Percentiles rank a stretch among this genome's conserved stretches.
Conservation (phyloP, 2,329 filamentous ascomycete genomes). For the Phaeosphaeria sp. region DNA sequence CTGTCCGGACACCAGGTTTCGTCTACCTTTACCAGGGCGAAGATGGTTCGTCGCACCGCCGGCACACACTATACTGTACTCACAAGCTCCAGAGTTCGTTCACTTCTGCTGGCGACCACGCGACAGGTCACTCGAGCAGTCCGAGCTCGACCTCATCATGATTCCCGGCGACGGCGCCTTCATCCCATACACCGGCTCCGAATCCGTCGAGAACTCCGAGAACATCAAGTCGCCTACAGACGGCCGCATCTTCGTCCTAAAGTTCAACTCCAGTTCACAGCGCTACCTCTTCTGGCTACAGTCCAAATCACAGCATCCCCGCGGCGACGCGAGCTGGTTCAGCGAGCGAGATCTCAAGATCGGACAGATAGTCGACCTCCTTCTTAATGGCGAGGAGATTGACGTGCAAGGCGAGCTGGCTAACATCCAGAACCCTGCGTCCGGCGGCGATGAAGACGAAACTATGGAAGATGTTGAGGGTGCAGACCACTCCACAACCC, state of each 20-base stretch:
- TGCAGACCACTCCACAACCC: conserved; percentile 52
- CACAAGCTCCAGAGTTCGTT: conserved; percentile 70
- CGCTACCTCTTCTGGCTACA: conserved; percentile 97
- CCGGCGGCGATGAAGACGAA: conserved; percentile 68
- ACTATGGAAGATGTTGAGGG: conserved; percentile 67
- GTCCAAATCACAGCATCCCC: conserved; percentile 79
- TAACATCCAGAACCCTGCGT: conserved; percentile 61
- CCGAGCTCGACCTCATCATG: conserved; percentile 91
- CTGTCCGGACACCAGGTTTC: conserved; percentile 78
- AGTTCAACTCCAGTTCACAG: conserved; percentile 91
- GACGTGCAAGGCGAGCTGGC: conserved; percentile 75
- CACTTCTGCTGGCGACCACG: conserved; percentile 98
- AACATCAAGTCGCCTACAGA: conserved; percentile 72
- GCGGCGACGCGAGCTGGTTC: conserved; percentile 76
- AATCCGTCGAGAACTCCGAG: conserved; percentile 61
- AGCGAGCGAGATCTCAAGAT: conserved; percentile 86
- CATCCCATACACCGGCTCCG: conserved; percentile 69
- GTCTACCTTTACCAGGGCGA: conserved; percentile 85
- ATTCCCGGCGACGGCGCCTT: conserved; percentile 90
- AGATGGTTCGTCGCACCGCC: conserved; percentile 68
- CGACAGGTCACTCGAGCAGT: conserved; percentile 70
- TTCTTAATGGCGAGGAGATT: conserved; percentile 89
- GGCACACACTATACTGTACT: conserved; percentile 8
- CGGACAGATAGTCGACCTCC: conserved; percentile 81
- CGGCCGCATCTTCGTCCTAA: conserved; percentile 90